A percentile compares a stretch with the other conserved stretches of the same genome.
Evolutionary conservation across 306 rosid species (phyloP).

Genomic region (Cajanus cajan): DNA sequence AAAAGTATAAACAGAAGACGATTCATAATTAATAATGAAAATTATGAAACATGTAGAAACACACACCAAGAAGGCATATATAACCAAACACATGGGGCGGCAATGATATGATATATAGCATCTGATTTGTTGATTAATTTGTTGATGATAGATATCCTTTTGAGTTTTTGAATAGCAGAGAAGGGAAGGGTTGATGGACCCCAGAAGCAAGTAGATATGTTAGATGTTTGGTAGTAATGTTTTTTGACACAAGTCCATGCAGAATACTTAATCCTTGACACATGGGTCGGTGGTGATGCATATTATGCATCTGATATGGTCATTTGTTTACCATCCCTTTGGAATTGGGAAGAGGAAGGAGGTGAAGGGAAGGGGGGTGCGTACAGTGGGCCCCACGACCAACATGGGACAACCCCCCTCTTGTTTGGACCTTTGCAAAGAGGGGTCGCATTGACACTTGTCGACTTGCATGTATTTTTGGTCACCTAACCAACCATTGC

Average conservation of each 20-base stretch:
- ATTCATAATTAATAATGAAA: too few relatives aligned
- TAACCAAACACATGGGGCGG: not conserved
- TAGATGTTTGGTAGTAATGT: not conserved
- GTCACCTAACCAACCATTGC: not conserved
- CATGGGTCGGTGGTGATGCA: constrained; percentile 1
- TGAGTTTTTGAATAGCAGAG: not conserved
- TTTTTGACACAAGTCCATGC: not conserved
- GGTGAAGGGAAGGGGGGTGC: not conserved
- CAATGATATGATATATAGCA: not conserved
- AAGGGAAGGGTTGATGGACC: not conserved
- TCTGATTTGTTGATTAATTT: not conserved
- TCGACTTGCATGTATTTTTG: not conserved
- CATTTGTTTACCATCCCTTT: not conserved
- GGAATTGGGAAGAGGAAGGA: not conserved
- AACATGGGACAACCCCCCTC: not conserved
- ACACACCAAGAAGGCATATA: not conserved
- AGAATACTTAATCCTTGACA: not conserved
- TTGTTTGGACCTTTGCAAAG: constrained; percentile 6
- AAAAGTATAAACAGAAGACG: too few relatives aligned
- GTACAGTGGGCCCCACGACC: not conserved
- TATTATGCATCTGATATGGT: not conserved
- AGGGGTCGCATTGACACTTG: constrained; percentile 24
- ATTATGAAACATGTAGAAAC: too few relatives aligned
- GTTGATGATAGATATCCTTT: not conserved
- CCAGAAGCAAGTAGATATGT: not conserved